Conservation (phyloP, 495 filamentous ascomycete genomes). For the Penicillium flavigenum region DNA sequence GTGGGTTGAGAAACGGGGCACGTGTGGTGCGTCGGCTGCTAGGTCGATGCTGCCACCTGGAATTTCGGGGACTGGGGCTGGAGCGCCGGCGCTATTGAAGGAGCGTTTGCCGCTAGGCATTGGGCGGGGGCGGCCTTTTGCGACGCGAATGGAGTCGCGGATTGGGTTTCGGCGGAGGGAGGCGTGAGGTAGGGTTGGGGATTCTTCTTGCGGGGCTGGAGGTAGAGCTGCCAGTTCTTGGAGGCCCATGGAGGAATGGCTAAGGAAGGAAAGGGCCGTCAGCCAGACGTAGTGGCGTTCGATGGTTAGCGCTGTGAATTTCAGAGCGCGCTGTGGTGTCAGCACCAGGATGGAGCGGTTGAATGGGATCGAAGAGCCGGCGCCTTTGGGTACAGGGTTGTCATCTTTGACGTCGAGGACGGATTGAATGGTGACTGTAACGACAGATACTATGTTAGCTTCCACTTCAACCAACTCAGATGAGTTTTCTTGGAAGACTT, state of each 20-base stretch:
- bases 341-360: constrained; percentile 94
- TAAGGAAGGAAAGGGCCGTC: constrained; percentile 88
- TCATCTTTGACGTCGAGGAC: constrained; percentile 96
- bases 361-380: constrained; percentile 59
- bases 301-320: constrained; percentile 80
- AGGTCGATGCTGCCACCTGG: constrained; percentile 37
- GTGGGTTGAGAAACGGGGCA: constrained; percentile 75
- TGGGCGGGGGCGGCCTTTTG: constrained; percentile 71
- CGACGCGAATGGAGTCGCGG: constrained; percentile 86
- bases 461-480: not conserved
- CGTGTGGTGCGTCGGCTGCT: constrained; percentile 73
- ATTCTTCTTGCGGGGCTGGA: constrained; percentile 51
- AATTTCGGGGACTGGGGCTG: constrained; percentile 37
- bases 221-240: constrained; percentile 61
- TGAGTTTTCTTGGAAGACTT: constrained; percentile 44
- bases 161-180: constrained; percentile 63
- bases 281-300: constrained; percentile 97
- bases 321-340: constrained; percentile 89
- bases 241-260: constrained; percentile 74
- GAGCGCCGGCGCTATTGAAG: constrained; percentile 31
- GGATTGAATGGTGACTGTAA: constrained; percentile 85
- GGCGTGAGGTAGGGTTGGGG: constrained; percentile 38
- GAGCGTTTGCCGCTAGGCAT: constrained; percentile 43
- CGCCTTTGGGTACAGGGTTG: constrained; percentile 77
- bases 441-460: constrained; percentile 15